A percentile compares a stretch with the other conserved stretches of the same genome.
Evolutionary conservation across 1,139 yeast species (phyloP).

Genomic region (Blastobotrys capitulatus): DNA sequence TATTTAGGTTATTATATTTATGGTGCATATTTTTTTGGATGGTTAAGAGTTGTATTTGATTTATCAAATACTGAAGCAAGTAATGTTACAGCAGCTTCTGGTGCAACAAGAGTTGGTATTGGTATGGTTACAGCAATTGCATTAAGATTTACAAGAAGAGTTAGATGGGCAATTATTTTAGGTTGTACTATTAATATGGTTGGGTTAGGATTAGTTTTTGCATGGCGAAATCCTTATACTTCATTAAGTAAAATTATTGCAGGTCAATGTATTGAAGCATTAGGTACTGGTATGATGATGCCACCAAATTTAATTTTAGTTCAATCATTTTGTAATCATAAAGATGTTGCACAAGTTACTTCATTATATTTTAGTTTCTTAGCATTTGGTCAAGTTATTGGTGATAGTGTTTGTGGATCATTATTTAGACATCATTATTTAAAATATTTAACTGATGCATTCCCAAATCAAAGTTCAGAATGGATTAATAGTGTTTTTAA

Average conservation of each 20-base stretch:
- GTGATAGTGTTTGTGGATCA: conserved; percentile 18
- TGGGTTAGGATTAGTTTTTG: conserved; percentile 32
- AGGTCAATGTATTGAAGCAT: conserved; percentile 20
- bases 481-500: conserved; percentile 13
- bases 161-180: conserved; percentile 52
- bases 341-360: conserved; percentile 21
- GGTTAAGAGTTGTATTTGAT: conserved; percentile 47
- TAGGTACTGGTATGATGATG: conserved; percentile 22
- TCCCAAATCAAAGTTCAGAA: conserved; percentile 9
- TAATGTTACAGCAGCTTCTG: conserved; percentile 54
- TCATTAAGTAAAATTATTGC: conserved; percentile 15
- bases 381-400: conserved; percentile 17
- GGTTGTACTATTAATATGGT: conserved; percentile 36
- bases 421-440: conserved; percentile 15
- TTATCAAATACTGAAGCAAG: conserved; percentile 55
- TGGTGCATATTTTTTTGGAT: conserved; percentile 26
- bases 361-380: conserved; percentile 20
- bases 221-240: conserved; percentile 14
- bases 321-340: conserved; percentile 18
- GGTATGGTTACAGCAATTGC: conserved; percentile 53
- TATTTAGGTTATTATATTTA: conserved; percentile 17
- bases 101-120: conserved; percentile 38
- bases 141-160: conserved; percentile 42
- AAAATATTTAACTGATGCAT: conserved; percentile 10
- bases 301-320: conserved; percentile 19